phyloP scores from a whole-genome alignment of 805 yeast species.

The Zygoascus bituminiphila region DNA sequence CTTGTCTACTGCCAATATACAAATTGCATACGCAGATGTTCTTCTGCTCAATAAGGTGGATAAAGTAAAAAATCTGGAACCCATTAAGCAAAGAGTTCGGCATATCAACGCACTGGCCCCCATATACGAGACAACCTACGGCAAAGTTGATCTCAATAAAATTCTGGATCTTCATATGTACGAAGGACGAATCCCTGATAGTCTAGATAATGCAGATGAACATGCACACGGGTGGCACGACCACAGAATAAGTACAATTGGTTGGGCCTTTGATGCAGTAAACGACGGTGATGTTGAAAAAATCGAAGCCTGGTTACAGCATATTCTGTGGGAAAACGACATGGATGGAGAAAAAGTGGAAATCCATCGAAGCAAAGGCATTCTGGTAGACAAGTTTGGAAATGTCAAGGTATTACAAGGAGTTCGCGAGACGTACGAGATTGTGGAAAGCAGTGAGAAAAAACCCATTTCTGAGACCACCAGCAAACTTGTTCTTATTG shows the following conservation, averaged over 20 bases:
- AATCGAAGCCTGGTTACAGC: conserved; percentile 60
- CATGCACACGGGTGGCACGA: conserved; percentile 23
- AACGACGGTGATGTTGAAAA: conserved; percentile 32
- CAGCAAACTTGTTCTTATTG: conserved; percentile 61
- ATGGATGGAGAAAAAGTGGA: conserved; percentile 44
- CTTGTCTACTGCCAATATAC: conserved; percentile 74
- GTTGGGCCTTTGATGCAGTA: conserved; percentile 39
- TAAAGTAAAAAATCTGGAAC: conserved; percentile 28
- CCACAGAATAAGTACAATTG: conserved; percentile 42
- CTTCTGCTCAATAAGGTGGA: conserved; percentile 77
- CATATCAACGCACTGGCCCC: conserved; percentile 65
- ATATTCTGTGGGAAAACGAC: conserved; percentile 63
- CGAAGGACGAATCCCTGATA: conserved; percentile 31
- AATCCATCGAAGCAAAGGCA: conserved; percentile 77
- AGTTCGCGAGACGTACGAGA: conserved; percentile 86
- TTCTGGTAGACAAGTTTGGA: conserved; percentile 38
- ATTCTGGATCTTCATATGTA: conserved; percentile 78
- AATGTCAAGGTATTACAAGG: conserved; percentile 70
- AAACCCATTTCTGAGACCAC: conserved; percentile 37
- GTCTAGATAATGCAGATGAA: conserved; percentile 11
- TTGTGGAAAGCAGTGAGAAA: conserved; percentile 38
- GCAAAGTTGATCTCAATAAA: conserved; percentile 58
- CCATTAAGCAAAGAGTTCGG: conserved; percentile 34
- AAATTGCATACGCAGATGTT: conserved; percentile 83
- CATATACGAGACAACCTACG: conserved; percentile 56